phyloP scores from a whole-genome alignment of 1,139 yeast species.

The Pneumocystis sp. region DNA sequence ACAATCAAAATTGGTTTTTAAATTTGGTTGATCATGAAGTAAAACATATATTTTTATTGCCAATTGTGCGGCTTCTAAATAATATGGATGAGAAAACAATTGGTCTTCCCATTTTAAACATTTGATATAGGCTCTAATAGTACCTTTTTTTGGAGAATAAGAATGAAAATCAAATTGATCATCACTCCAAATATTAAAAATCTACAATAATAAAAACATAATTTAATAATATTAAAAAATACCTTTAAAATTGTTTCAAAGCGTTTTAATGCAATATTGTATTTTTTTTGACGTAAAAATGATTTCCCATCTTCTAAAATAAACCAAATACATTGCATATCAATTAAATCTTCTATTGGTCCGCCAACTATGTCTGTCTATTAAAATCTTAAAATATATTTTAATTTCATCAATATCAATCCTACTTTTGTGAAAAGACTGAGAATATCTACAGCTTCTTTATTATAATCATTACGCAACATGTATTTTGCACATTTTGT shows the following conservation, averaged over 20 bases:
- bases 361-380: constrained; percentile 53
- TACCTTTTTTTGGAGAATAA: constrained; percentile 81
- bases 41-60: constrained; percentile 46
- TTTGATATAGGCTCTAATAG: constrained; percentile 66
- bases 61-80: constrained; percentile 53
- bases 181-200: constrained; percentile 50
- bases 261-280: constrained; percentile 69
- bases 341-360: constrained; percentile 75
- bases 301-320: constrained; percentile 60
- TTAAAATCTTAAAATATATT: neutral
- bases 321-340: constrained; percentile 89
- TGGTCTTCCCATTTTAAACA: constrained; percentile 71
- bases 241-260: constrained; percentile 45
- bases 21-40: constrained; percentile 21
- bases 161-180: constrained; percentile 94
- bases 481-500: constrained; percentile 75
- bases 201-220: constrained; percentile 20
- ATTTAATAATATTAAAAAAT: neutral
- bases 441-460: constrained; percentile 59
- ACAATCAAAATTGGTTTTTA: constrained; percentile 7
- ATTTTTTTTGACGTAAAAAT: constrained; percentile 37
- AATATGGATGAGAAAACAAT: constrained; percentile 54
- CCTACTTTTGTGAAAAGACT: constrained; percentile 56
- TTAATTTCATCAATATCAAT: neutral
- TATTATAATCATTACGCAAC: constrained; percentile 62